Evolutionary conservation across 148 eudicot genomes (phyloP).

Genomic region (Rhododendron vialii): DNA sequence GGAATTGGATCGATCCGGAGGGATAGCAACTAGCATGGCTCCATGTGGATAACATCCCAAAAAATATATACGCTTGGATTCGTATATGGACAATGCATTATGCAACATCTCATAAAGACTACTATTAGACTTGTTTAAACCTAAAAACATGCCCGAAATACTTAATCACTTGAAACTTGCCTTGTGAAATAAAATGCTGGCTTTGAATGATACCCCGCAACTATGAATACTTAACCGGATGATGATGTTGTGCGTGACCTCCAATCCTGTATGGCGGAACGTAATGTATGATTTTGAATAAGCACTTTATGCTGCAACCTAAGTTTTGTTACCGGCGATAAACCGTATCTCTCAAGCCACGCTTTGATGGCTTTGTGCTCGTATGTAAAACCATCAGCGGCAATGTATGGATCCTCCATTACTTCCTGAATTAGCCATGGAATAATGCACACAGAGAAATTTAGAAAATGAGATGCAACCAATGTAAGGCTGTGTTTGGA

Average conservation of each 20-base stretch:
- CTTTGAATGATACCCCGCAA: neutral
- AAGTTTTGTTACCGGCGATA: constrained; percentile 65
- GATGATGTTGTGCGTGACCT: constrained; percentile 31
- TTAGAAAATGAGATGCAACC: constrained; percentile 8
- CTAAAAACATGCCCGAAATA: too few relatives aligned
- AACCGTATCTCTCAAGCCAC: constrained; percentile 62
- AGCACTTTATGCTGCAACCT: constrained; percentile 49
- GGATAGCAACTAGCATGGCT: too few relatives aligned
- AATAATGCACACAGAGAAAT: neutral
- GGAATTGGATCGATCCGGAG: too few relatives aligned
- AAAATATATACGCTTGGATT: too few relatives aligned
- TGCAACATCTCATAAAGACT: too few relatives aligned
- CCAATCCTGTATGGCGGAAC: constrained; percentile 81
- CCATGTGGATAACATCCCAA: too few relatives aligned
- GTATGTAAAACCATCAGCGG: constrained; percentile 85
- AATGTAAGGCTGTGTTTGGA: neutral
- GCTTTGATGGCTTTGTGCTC: constrained; percentile 75
- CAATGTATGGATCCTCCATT: constrained; percentile 82
- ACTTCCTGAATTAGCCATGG: constrained; percentile 42
- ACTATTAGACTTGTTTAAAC: too few relatives aligned
- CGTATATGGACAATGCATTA: too few relatives aligned
- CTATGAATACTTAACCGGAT: constrained; percentile 7
- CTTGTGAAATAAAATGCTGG: neutral
- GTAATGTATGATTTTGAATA: constrained; percentile 67
- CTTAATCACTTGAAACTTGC: neutral